phyloP scores from a whole-genome alignment of 768 basidiomycete genomes.

The Naganishia friedmannii region DNA sequence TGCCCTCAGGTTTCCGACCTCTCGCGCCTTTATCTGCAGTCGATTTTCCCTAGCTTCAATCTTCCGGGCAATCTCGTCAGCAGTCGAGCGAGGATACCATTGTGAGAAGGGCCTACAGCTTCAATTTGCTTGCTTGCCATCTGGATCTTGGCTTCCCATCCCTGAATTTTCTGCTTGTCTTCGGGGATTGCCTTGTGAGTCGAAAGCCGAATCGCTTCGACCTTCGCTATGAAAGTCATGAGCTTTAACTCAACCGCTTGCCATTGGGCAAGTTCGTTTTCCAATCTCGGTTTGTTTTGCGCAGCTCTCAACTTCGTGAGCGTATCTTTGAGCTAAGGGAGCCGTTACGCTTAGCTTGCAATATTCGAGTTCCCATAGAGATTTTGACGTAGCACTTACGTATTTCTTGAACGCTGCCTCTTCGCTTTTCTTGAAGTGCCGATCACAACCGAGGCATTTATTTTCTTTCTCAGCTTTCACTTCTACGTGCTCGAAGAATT shows the following conservation, averaged over 20 bases:
- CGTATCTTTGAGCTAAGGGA: background rate
- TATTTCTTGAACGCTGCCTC: slow-evolving; percentile 66
- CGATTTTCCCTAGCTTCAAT: background rate
- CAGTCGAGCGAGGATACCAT: no score
- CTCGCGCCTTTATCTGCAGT: background rate
- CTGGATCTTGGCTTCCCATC: slow-evolving; percentile 3
- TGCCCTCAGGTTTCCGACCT: background rate
- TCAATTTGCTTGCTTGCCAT: slow-evolving; percentile 5
- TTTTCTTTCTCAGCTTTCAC: slow-evolving; percentile 63
- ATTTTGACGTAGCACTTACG: slow-evolving; percentile 56
- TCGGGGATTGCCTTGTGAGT: slow-evolving; percentile 58
- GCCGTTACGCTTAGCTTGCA: background rate
- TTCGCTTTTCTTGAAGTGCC: slow-evolving; percentile 62
- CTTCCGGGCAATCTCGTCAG: no score
- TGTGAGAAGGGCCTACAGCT: background rate
- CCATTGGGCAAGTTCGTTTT: slow-evolving; percentile 63
- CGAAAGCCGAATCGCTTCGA: slow-evolving; percentile 10
- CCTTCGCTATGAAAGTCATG: slow-evolving; percentile 52
- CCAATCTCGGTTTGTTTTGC: slow-evolving; percentile 44
- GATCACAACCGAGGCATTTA: slow-evolving; percentile 72
- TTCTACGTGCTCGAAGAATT: slow-evolving; percentile 59
- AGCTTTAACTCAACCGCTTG: slow-evolving; percentile 59
- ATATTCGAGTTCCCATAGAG: no score
- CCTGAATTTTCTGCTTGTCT: slow-evolving; percentile 3
- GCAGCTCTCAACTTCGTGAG: background rate